A percentile compares a stretch with the other conserved stretches of the same genome.
Conservation (phyloP, 73 alveolate species). For the Urostyla sp. region DNA sequence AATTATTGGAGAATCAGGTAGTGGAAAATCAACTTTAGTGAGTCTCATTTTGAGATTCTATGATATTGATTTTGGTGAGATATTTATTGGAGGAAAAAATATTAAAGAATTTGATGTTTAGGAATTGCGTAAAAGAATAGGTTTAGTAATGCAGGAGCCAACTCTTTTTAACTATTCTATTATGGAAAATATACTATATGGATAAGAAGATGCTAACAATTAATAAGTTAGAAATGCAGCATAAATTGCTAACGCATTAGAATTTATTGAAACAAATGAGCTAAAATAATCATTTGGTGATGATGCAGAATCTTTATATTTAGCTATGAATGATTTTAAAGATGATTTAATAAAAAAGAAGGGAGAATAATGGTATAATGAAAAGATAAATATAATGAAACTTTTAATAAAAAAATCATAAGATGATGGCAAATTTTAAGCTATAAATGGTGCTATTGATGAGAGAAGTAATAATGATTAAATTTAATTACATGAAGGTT, state of each 20-base stretch:
- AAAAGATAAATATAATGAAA: background rate
- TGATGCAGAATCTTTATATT: background rate
- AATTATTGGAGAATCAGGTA: slow-evolving; percentile 91
- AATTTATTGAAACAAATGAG: slow-evolving; percentile 71
- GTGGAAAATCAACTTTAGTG: slow-evolving; percentile 89
- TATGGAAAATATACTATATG: slow-evolving; percentile 83
- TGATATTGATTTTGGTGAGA: slow-evolving; percentile 83
- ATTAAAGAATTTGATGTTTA: slow-evolving; percentile 73
- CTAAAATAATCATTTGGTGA: slow-evolving; percentile 16
- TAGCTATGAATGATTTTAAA: background rate
- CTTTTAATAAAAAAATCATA: background rate
- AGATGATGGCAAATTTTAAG: slow-evolving; percentile 32
- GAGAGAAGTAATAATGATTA: background rate
- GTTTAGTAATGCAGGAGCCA: slow-evolving; percentile 96
- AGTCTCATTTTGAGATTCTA: slow-evolving; percentile 85
- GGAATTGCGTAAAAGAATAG: slow-evolving; percentile 77
- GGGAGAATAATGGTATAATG: slow-evolving; percentile 16
- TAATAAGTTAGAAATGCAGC: slow-evolving; percentile 86
- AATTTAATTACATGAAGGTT: slow-evolving; percentile 28
- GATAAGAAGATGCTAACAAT: slow-evolving; percentile 76
- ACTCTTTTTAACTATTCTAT: slow-evolving; percentile 87
- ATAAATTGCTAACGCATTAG: slow-evolving; percentile 82
- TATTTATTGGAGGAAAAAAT: slow-evolving; percentile 76
- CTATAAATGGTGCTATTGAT: slow-evolving; percentile 25
- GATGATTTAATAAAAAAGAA: background rate